Conservation (phyloP, 345 rosid species). For the Corchorus olitorius region DNA sequence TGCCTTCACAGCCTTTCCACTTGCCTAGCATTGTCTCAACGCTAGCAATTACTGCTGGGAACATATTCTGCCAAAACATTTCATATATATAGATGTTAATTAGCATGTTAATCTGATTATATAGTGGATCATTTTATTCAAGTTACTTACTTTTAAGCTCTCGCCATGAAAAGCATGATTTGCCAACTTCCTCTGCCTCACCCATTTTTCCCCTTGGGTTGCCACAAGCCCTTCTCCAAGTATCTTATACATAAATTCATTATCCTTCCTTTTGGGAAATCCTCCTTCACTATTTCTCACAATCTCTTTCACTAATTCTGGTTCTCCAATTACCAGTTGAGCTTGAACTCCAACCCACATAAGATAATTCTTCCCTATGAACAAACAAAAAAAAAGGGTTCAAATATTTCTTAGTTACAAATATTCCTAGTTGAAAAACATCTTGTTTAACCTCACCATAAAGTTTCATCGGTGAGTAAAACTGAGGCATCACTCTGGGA, state of each 20-base stretch:
- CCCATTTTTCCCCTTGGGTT: constrained; percentile 43
- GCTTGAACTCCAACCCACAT: constrained; percentile 39
- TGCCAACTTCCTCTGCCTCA: constrained; percentile 45
- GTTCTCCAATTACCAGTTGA: constrained; percentile 39
- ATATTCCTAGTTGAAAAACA: not conserved
- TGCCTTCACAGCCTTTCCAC: constrained; percentile 35
- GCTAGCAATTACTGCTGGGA: constrained; percentile 39
- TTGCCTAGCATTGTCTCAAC: constrained; percentile 46
- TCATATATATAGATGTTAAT: too few relatives aligned
- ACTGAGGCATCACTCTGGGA: constrained; percentile 30
- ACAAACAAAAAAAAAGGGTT: not conserved
- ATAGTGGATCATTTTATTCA: not conserved
- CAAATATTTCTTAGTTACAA: not conserved
- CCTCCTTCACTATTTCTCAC: constrained; percentile 35
- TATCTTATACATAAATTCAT: constrained; percentile 14
- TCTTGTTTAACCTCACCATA: constrained; percentile 21
- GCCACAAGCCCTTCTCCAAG: constrained; percentile 43
- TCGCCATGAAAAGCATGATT: constrained; percentile 49
- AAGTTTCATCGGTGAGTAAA: constrained; percentile 29
- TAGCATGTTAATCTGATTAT: too few relatives aligned
- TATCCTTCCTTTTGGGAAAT: constrained; percentile 12
- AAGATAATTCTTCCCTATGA: constrained; percentile 37
- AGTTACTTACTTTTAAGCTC: constrained; percentile 35
- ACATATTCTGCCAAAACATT: constrained; percentile 26
- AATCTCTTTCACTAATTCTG: constrained; percentile 43